phyloP scores from a whole-genome alignment of 768 basidiomycete genomes.

The Phlebiopsis flavidoalba region DNA sequence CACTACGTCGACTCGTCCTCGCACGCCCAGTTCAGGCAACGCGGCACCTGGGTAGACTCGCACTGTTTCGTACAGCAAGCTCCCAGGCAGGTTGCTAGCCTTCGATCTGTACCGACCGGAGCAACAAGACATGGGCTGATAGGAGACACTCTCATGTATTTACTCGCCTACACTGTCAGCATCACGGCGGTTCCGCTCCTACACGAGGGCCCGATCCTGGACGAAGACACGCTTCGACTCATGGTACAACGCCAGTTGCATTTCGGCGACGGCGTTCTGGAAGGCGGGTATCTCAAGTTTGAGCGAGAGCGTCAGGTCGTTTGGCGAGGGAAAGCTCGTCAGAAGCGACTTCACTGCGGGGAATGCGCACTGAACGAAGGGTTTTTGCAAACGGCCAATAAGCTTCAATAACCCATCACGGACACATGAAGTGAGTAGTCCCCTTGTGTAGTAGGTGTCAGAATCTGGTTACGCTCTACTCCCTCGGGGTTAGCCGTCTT shows the following conservation, averaged over 20 bases:
- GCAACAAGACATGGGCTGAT: constrained; percentile 34
- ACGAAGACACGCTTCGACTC: constrained; percentile 31
- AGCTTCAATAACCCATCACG: too few relatives aligned
- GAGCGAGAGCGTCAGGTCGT: constrained; percentile 38
- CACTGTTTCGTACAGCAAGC: constrained; percentile 48
- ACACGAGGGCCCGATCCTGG: constrained; percentile 36
- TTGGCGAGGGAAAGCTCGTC: constrained; percentile 50
- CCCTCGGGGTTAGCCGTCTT: too few relatives aligned
- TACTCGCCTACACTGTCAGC: constrained; percentile 35
- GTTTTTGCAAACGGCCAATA: too few relatives aligned
- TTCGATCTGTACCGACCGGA: constrained; percentile 58
- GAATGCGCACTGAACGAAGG: constrained; percentile 56
- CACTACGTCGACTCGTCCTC: constrained; percentile 50
- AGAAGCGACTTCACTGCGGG: constrained; percentile 57
- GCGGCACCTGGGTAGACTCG: constrained; percentile 48
- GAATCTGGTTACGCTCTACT: too few relatives aligned
- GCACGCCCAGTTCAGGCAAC: constrained; percentile 59
- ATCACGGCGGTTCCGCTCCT: constrained; percentile 42
- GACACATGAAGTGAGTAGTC: too few relatives aligned
- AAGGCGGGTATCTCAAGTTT: constrained; percentile 55
- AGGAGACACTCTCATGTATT: constrained; percentile 27
- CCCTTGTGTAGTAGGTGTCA: too few relatives aligned
- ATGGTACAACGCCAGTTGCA: constrained; percentile 44
- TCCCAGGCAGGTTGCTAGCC: constrained; percentile 53
- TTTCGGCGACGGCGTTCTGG: constrained; percentile 44